Base-by-base conservation (phyloP, 2,329 filamentous ascomycete species). In the Fusarium robinianum region DNA sequence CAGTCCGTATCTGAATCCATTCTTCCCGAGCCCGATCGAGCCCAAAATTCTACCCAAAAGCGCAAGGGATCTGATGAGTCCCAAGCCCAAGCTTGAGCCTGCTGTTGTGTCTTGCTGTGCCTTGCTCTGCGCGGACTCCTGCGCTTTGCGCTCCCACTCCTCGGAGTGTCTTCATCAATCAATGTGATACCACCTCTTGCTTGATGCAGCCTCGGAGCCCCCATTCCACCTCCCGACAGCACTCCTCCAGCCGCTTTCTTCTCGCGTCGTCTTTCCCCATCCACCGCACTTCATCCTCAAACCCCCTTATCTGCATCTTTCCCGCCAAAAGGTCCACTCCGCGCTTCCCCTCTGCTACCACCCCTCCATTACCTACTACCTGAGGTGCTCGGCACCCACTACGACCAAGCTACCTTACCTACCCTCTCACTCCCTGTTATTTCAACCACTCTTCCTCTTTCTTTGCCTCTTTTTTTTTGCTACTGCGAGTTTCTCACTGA, bases 241-340 rank as follows among this genome's bases (percentile, higher is more conserved):
- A 45, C 50, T 55, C 53, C 55, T 55, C 60, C 52, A 46, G 46
- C 49, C 51, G 51, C 60, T 49, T 62, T 58, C 57, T 57, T 58
- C 55, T 64, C 60, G 54, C 58, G 57, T 63, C 60, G 50, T 59
- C 59, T 58, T 63, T 60, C 61, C 60, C 55, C 51, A 58, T 62
- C 37, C 46, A 53, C 44, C 46, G 49, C 59, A 58, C 57, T 66
- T 63, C 55, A 65, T 67, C 64, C 61, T 65, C 61, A 57, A 48
- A 60, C 70, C 67, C 66, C 67, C 67, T 66, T 67, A 70, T 63
- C 64, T 73, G 71, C 72, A 72, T 73, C 65, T 71, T 65, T 67
- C 67, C 68, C 67, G 68, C 67, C 68, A 68, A n/a, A n/a, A 65
- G 68, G 64, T 71, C 72, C 69, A 71, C 71, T 67, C 68, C 63